Evolutionary conservation across 768 basidiomycete genomes (phyloP), one percentile per base, ranked within the genome.

Genomic region (Kwoniella bestiolae): DNA sequence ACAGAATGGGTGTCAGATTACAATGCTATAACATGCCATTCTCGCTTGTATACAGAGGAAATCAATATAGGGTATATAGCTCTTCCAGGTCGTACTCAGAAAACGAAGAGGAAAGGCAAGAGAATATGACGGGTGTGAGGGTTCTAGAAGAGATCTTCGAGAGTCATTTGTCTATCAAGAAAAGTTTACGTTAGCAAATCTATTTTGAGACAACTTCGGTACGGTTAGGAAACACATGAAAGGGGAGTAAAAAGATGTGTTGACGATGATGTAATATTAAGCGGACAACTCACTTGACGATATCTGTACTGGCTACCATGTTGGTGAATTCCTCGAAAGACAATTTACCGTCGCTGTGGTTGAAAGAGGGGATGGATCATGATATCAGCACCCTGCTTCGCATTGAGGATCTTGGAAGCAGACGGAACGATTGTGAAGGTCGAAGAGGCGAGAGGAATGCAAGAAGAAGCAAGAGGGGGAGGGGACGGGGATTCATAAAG

Each of bases 281-380:
- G 0, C 26, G 2, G 5, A 0, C 2, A 26, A 75, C 79, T 66
- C 59, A 81, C 83, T 97, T 97, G 73, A 96, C 93, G 76, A 98
- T 97, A 80, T 98, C 95, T 73, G 96, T 98, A 81, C 93, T 95
- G 29, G 94, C 91, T 28, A 99, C 96, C 88, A 98, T 97, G 75
- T 87, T 86, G 1, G 93, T 88, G 81, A 99, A 99, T 82, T 98
- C 96, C 61, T 96, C 94, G 73, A 99, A 99, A 82, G 87, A 92
- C 66, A 99, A 86, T 82, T 94, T 98, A 28, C 96, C 96, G 79
- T 99, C 96, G 2, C 84, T 82, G 64, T 5, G 52, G 6, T 16
- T 34, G 45, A 52, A 23, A 53, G 45, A 8, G 8, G 41, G 38
- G 6, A 62, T 11, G 18, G 11, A 25, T 25, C 23, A 31, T 18